phyloP scores from a whole-genome alignment of 2,329 filamentous ascomycete species.

The Colletotrichum cuscutae region DNA sequence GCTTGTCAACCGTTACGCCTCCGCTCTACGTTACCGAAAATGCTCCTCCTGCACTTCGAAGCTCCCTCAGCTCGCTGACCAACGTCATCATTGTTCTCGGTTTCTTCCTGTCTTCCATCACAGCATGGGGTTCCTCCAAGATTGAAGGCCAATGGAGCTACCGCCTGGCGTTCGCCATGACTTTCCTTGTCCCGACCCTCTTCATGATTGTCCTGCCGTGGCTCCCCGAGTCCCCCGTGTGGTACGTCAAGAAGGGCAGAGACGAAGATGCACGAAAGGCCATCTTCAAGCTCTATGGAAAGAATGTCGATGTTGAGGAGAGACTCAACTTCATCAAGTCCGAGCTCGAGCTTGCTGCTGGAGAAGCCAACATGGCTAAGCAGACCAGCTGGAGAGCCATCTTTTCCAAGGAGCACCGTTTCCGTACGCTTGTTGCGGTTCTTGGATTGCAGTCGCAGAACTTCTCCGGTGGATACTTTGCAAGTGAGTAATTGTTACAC shows the following conservation, averaged over 20 bases:
- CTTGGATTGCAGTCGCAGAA: neutral
- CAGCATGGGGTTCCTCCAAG: slow-evolving; percentile 34
- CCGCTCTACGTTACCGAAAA: slow-evolving; percentile 37
- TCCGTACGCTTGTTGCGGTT: neutral
- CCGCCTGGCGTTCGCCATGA: neutral
- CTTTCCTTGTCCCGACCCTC: neutral
- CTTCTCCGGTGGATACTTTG: neutral
- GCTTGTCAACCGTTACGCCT: neutral
- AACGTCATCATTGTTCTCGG: slow-evolving; percentile 44
- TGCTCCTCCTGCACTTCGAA: slow-evolving; percentile 41
- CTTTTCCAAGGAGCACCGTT: neutral
- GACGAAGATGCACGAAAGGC: neutral
- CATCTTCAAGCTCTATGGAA: neutral
- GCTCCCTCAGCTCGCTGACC: slow-evolving; percentile 41
- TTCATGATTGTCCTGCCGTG: neutral
- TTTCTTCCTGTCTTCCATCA: slow-evolving; percentile 43
- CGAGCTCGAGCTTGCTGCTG: neutral
- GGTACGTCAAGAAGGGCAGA: neutral
- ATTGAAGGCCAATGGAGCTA: neutral
- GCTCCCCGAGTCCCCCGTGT: neutral
- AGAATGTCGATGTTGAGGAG: neutral
- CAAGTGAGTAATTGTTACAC: neutral
- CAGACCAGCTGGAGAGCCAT: neutral
- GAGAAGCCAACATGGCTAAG: neutral
- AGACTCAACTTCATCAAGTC: neutral